phyloP scores from a whole-genome alignment of 2,329 filamentous ascomycete genomes.

The Periconia digitata region DNA sequence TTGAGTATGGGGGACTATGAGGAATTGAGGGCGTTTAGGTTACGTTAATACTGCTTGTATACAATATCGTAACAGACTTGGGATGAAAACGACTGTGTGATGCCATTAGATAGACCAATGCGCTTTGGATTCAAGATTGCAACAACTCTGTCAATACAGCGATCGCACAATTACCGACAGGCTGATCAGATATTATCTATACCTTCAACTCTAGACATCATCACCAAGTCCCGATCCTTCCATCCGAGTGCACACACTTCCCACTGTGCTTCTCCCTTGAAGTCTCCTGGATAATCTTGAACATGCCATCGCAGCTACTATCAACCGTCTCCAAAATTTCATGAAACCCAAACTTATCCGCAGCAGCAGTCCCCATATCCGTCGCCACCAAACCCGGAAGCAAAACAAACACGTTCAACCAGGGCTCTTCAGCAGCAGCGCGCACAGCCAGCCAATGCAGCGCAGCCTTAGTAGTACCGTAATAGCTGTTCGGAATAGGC shows the following conservation, averaged over 20 bases:
- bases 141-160: too few species aligned
- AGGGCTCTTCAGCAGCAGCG: constrained; percentile 6
- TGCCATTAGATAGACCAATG: too few species aligned
- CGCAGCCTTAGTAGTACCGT: constrained; percentile 9
- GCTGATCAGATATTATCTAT: too few species aligned
- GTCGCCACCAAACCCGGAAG: constrained; percentile 12
- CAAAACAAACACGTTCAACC: constrained; percentile 8
- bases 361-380: constrained; percentile 10
- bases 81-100: not conserved
- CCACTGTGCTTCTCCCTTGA: not conserved
- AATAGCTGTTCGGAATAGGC: constrained; percentile 11
- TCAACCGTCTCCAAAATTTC: constrained; percentile 1
- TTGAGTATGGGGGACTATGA: constrained; percentile 18
- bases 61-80: not conserved
- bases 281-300: constrained; percentile 1
- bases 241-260: not conserved
- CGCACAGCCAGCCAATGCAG: constrained; percentile 8
- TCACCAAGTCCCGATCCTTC: not conserved
- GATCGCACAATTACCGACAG: too few species aligned
- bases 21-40: constrained; percentile 13
- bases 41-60: constrained; percentile 4
- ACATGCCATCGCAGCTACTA: constrained; percentile 9
- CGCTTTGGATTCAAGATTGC: too few species aligned
- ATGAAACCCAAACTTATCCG: constrained; percentile 3
- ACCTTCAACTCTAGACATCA: not conserved